Evolutionary conservation across 768 basidiomycete genomes (phyloP), one percentile per base, ranked within the genome.

Genomic region (Fistulinella prunicolor): DNA sequence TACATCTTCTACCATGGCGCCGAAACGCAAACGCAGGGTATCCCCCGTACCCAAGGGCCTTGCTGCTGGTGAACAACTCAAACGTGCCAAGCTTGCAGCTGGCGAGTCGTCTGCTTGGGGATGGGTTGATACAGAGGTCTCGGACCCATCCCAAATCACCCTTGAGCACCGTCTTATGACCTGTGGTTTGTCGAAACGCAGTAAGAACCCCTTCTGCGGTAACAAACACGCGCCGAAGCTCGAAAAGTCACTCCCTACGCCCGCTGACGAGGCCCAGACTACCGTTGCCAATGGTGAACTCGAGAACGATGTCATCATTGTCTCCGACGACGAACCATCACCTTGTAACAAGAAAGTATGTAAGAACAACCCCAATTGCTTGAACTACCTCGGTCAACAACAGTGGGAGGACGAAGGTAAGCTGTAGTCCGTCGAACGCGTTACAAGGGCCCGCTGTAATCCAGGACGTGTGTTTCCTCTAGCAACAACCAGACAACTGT

Each of bases 311-410:
- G 65, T 86, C 24, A 85, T 88, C 45, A 70, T 87, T 17, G 74
- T 89, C 30, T 84, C 85, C 1, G 87, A 89, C 46, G 81, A 86
- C 32, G 84, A 87, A 39, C 63, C 58, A 29, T 68, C 69, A 4
- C 57, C 64, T 14, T 92, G 90, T 60, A 73, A 64, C 49, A 81
- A 79, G 58, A 85, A 79, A 50, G 23, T 42, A 6, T 98, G 95
- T 68, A 84, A 78, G 57, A 67, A 67, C 41, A 94, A 93, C 60
- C 88, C 90, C 9, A 81, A 85, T 43, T 96, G 95, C 65, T 71
- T 94, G 45, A 95, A 94, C 63, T 84, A 91, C 68, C 70, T 96
- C 24, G 91, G 90, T 6, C 90, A 90, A 58, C 83, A 86, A 22
- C 73, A 75, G 53, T 95, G 92, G 86, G 85, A 89, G 63, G 72